phyloP scores from a whole-genome alignment of 495 filamentous ascomycete genomes.

The Lepraria neglecta region DNA sequence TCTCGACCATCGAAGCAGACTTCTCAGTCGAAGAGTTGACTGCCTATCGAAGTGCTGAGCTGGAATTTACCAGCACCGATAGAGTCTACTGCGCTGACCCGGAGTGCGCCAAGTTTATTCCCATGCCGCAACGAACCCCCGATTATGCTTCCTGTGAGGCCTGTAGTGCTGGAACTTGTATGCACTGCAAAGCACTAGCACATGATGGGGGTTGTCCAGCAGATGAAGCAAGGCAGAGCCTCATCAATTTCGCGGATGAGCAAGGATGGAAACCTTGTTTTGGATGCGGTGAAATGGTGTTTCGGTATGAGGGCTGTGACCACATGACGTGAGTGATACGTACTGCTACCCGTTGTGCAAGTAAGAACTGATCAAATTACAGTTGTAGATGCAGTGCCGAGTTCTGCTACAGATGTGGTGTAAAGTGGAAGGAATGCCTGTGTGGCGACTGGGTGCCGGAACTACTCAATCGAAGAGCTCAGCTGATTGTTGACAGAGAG shows the following conservation, averaged over 20 bases:
- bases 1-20: slow-evolving; percentile 23
- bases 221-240: slow-evolving; percentile 8
- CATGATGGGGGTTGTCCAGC: not conserved
- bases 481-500: slow-evolving; percentile 22
- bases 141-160: not conserved
- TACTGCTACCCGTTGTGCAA: slow-evolving; percentile 18
- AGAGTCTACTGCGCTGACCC: slow-evolving; percentile 3
- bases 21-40: slow-evolving; percentile 25
- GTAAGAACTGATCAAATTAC: slow-evolving; percentile 16
- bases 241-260: not conserved
- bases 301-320: slow-evolving; percentile 8
- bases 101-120: slow-evolving; percentile 2
- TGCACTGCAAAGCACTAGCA: not conserved
- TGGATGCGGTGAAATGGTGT: slow-evolving; percentile 12
- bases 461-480: slow-evolving; percentile 20
- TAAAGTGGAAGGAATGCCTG: slow-evolving; percentile 24
- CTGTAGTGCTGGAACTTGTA: not conserved
- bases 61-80: slow-evolving; percentile 24
- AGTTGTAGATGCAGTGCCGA: slow-evolving; percentile 23
- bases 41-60: slow-evolving; percentile 23
- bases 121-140: not conserved
- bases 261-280: slow-evolving; percentile 5
- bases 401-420: slow-evolving; percentile 24
- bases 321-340: slow-evolving; percentile 8
- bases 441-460: slow-evolving; percentile 21